phyloP scores from a whole-genome alignment of 257 asterid genomes.

The Capsicum baccatum region DNA sequence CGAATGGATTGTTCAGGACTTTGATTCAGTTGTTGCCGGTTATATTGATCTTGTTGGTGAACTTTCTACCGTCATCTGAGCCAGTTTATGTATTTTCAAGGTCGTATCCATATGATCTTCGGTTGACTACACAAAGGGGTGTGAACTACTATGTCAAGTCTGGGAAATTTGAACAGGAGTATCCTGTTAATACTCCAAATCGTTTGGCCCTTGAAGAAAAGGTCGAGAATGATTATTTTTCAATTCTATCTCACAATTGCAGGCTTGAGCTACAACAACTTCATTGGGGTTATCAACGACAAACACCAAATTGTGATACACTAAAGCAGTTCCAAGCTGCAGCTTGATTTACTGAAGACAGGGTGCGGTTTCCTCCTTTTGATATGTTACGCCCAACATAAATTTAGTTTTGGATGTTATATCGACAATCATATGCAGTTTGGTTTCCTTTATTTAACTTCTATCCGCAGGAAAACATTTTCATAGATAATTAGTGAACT shows the following conservation, averaged over 20 bases:
- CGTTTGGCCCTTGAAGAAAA: slow-evolving; percentile 63
- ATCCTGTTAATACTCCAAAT: slow-evolving; percentile 62
- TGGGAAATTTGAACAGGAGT: slow-evolving; percentile 71
- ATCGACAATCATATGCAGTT: background rate
- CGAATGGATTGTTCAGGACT: slow-evolving; percentile 56
- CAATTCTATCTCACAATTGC: slow-evolving; percentile 67
- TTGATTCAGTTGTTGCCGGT: slow-evolving; percentile 79
- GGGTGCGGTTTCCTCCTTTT: slow-evolving; percentile 31
- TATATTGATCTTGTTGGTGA: slow-evolving; percentile 71
- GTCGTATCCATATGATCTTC: slow-evolving; percentile 54
- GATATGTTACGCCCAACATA: background rate
- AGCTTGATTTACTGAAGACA: slow-evolving; percentile 48
- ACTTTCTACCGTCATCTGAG: slow-evolving; percentile 82
- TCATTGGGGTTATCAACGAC: slow-evolving; percentile 81
- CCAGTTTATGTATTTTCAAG: slow-evolving; percentile 71
- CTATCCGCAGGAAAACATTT: background rate
- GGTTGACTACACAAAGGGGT: slow-evolving; percentile 70
- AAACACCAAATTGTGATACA: slow-evolving; percentile 87
- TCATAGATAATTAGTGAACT: background rate
- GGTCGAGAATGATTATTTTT: slow-evolving; percentile 74
- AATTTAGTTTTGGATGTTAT: background rate
- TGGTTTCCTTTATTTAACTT: too few relatives aligned
- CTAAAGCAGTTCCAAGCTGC: slow-evolving; percentile 68
- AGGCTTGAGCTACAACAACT: slow-evolving; percentile 77
- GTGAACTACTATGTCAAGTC: slow-evolving; percentile 79